Conservation (phyloP, 2,329 filamentous ascomycete genomes). For the Thelonectria rubi region DNA sequence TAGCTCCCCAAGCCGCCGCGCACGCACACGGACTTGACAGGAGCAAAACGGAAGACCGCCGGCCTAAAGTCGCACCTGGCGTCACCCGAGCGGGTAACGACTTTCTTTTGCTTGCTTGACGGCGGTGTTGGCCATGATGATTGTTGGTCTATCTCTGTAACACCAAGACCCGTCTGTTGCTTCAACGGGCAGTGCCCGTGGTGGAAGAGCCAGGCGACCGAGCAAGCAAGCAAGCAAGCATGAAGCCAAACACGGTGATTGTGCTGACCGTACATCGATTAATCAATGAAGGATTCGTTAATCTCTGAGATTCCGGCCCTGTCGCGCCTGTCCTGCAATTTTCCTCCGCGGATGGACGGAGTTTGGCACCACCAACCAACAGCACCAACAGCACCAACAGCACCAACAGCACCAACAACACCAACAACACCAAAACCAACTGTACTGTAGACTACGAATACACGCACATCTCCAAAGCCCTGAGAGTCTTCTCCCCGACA, state of each 20-base stretch:
- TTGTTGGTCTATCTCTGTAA: neutral
- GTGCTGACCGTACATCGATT: no score
- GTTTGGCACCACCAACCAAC: no score
- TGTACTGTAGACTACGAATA: no score
- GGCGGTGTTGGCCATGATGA: neutral
- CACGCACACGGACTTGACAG: conserved; percentile 10
- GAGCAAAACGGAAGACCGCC: neutral
- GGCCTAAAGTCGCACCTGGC: neutral
- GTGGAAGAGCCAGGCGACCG: neutral
- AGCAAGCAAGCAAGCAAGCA: no score
- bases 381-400: neutral
- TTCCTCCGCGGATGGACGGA: conserved; percentile 21
- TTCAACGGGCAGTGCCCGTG: neutral
- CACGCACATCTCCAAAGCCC: neutral
- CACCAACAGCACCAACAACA: no score
- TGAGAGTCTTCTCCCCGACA: neutral
- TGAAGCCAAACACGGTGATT: no score
- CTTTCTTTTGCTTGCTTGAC: no score
- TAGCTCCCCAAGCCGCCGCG: conserved; percentile 12
- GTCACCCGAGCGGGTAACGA: neutral
- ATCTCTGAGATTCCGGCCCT: neutral
- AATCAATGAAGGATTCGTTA: no score
- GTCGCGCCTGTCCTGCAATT: neutral
- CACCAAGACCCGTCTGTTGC: neutral
- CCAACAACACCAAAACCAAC: neutral